Conservation (phyloP, 192 early-diverging fungal genomes). For the Mortierella claussenii region DNA sequence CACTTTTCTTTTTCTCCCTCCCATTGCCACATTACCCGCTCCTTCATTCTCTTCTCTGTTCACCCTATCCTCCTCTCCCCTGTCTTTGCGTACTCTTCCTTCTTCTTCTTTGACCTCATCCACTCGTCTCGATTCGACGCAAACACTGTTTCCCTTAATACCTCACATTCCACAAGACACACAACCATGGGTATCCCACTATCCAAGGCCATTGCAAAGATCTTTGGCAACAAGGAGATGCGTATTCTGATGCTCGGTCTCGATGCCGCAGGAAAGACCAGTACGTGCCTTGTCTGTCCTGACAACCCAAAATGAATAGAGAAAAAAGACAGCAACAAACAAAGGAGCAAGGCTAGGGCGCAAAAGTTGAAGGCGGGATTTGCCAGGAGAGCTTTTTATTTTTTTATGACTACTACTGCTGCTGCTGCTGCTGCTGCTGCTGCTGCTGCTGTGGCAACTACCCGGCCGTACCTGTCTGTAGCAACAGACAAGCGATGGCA, state of each 20-base stretch:
- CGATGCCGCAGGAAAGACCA: slow-evolving; percentile 95
- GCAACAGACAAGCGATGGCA: no score
- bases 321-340: no score
- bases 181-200: slow-evolving; percentile 84
- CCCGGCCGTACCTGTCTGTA: no score
- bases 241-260: slow-evolving; percentile 96
- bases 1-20: neutral
- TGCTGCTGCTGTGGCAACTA: no score
- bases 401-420: no score
- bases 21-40: neutral
- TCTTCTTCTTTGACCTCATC: neutral
- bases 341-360: no score
- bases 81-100: neutral
- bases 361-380: no score
- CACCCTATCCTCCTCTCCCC: neutral
- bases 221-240: slow-evolving; percentile 96
- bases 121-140: neutral
- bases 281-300: slow-evolving; percentile 32
- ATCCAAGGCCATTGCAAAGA: slow-evolving; percentile 76
- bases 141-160: neutral
- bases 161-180: neutral
- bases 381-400: no score
- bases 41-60: slow-evolving; percentile 2
- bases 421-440: no score
- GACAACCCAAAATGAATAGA: no score